Conservation (phyloP, 1,284 basidiomycete genomes). For the Melampsora larici-populina region DNA sequence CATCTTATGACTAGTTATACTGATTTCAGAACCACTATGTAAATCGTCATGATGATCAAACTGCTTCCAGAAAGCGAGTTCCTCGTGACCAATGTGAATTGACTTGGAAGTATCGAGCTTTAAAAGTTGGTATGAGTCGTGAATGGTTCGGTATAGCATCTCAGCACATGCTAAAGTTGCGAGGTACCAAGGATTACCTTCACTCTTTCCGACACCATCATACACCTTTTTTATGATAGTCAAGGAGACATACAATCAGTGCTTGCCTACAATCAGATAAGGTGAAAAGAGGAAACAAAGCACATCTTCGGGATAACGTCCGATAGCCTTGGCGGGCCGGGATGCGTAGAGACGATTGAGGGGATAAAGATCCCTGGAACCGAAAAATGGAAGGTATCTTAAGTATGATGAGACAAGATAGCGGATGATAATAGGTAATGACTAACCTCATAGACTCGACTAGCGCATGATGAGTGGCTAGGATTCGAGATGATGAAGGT, state of each 20-base stretch:
- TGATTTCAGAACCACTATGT: too few species aligned
- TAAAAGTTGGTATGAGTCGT: neutral
- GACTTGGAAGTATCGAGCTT: too few species aligned
- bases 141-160: constrained; percentile 42
- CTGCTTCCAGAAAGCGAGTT: too few species aligned
- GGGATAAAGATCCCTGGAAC: constrained; percentile 11
- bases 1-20: too few species aligned
- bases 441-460: constrained; percentile 17
- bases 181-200: constrained; percentile 47
- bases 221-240: constrained; percentile 32
- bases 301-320: constrained; percentile 46
- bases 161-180: constrained; percentile 44
- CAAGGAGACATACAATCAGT: neutral
- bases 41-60: too few species aligned
- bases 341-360: constrained; percentile 27
- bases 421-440: neutral
- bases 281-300: neutral
- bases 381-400: neutral
- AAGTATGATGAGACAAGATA: neutral
- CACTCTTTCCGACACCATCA: constrained; percentile 44
- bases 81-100: too few species aligned
- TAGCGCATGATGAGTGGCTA: constrained; percentile 20
- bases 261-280: too few species aligned
- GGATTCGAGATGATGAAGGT: constrained; percentile 18
- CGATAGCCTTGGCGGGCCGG: constrained; percentile 27